Evolutionary conservation across 441 rosid genomes (phyloP).

Genomic region (Populus hybrid): DNA sequence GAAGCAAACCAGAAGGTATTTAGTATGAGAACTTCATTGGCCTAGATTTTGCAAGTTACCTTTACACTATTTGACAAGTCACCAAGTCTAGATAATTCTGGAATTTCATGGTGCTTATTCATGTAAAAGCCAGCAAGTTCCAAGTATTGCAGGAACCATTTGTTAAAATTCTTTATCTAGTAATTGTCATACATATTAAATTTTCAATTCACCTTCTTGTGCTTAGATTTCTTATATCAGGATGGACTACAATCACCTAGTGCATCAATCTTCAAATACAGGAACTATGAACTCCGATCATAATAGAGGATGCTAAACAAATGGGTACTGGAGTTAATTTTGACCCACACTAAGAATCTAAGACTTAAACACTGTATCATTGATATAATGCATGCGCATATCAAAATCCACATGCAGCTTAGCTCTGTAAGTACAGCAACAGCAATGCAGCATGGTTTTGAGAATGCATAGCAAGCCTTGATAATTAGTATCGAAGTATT

Average conservation of each 20-base stretch:
- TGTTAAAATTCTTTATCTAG: background rate
- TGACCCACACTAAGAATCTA: background rate
- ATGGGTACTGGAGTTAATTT: background rate
- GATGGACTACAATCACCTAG: background rate
- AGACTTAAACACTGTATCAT: background rate
- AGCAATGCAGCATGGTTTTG: background rate
- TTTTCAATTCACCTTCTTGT: background rate
- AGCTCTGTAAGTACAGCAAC: background rate
- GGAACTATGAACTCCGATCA: background rate
- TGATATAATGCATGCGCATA: background rate
- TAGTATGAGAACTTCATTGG: background rate
- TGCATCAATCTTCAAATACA: background rate
- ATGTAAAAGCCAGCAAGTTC: background rate
- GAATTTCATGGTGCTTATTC: background rate
- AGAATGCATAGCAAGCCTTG: background rate
- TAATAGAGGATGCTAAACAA: background rate
- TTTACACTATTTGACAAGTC: background rate
- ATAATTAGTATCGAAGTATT: background rate
- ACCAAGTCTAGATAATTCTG: background rate
- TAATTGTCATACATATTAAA: background rate
- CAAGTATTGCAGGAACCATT: background rate
- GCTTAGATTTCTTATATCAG: background rate
- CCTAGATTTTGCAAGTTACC: background rate
- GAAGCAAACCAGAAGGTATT: background rate
- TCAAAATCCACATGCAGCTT: background rate